phyloP scores from a whole-genome alignment of 257 asterid genomes.

The Nicotiana benthamiana region DNA sequence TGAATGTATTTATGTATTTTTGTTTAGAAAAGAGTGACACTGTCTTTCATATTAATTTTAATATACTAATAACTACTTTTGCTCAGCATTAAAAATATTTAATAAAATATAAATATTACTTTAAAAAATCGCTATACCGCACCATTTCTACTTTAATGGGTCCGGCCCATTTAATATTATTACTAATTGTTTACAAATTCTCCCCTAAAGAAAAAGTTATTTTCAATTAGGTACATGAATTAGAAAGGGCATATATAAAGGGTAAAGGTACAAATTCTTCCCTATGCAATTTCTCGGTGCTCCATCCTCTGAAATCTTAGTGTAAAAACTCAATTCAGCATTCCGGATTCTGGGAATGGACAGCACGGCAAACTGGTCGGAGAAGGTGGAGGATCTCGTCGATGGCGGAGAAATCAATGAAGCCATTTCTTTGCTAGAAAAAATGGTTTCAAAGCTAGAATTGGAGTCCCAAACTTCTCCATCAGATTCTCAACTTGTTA shows the following conservation, averaged over 20 bases:
- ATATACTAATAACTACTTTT: too few relatives aligned
- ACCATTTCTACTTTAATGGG: too few relatives aligned
- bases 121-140: too few relatives aligned
- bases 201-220: not conserved
- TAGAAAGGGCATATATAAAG: not conserved
- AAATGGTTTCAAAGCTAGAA: slow-evolving; percentile 43
- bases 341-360: not conserved
- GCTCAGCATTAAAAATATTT: too few relatives aligned
- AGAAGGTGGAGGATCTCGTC: slow-evolving; percentile 61
- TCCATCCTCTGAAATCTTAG: not conserved
- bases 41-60: too few relatives aligned
- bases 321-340: not conserved
- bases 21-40: too few relatives aligned
- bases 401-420: slow-evolving; percentile 43
- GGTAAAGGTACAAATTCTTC: not conserved
- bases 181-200: not conserved
- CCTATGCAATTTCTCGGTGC: not conserved
- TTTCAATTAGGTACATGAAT: not conserved
- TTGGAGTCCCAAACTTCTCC: slow-evolving; percentile 15
- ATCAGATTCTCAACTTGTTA: not conserved
- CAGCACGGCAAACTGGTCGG: slow-evolving; percentile 50
- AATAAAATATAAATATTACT: too few relatives aligned
- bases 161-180: too few relatives aligned
- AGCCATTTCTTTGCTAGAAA: slow-evolving; percentile 54
- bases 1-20: too few relatives aligned